Evolutionary conservation across 495 filamentous ascomycete genomes (phyloP).

Genomic region (Penicillium goetzii): DNA sequence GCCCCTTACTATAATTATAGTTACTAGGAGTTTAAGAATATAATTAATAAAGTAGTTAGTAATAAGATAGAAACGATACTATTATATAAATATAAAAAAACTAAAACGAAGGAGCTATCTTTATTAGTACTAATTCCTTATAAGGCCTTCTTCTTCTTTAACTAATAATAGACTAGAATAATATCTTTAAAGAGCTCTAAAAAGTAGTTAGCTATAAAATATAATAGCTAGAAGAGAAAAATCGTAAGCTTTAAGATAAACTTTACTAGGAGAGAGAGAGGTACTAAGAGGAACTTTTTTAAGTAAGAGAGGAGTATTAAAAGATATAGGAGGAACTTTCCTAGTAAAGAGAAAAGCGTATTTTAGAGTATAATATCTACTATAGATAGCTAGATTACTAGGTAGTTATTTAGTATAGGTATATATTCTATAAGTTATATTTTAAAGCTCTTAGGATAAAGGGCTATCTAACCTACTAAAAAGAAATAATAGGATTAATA

Average conservation of each 20-base stretch:
- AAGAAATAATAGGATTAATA: neutral
- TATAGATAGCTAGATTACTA: conserved; percentile 6
- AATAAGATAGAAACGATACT: conserved; percentile 6
- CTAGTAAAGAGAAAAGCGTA: conserved; percentile 8
- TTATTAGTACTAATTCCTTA: conserved; percentile 12
- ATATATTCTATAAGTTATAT: neutral
- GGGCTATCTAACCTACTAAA: too few relatives aligned
- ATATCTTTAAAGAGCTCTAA: conserved; percentile 1
- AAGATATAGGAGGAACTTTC: conserved; percentile 12
- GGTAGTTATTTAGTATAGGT: neutral
- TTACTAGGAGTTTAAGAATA: neutral
- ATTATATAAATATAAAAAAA: conserved; percentile 15
- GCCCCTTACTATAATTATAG: neutral
- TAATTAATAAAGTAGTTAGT: neutral
- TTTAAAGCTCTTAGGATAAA: neutral
- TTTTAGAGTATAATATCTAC: conserved; percentile 8
- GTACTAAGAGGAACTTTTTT: conserved; percentile 6
- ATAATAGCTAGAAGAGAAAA: conserved; percentile 13
- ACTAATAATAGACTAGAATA: conserved; percentile 10
- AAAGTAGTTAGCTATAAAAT: conserved; percentile 12
- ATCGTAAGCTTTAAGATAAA: conserved; percentile 16
- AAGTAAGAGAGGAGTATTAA: conserved; percentile 11
- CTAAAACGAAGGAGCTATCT: conserved; percentile 12
- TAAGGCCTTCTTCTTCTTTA: conserved; percentile 3
- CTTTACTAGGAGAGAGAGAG: conserved; percentile 16